Evolutionary conservation across 345 rosid species (phyloP).

Genomic region (Firmiana major): DNA sequence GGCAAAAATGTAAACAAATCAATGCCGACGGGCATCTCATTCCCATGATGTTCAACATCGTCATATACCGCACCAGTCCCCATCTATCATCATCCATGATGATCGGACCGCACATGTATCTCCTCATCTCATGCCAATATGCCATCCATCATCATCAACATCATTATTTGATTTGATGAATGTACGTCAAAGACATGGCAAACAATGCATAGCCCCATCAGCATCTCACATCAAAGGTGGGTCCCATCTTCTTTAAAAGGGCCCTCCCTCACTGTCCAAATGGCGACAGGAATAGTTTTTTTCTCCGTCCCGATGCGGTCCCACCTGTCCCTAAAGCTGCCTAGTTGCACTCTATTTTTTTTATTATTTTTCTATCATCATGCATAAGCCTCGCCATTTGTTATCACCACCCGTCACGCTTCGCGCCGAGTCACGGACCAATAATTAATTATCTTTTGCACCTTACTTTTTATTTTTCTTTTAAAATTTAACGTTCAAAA

Average conservation of each 20-base stretch:
- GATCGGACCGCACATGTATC: background rate
- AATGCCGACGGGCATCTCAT: background rate
- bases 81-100: background rate
- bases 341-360: background rate
- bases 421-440: background rate
- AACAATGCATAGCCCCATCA: background rate
- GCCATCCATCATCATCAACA: background rate
- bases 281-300: background rate
- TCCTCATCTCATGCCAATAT: background rate
- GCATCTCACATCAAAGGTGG: constrained; percentile 11
- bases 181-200: background rate
- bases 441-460: background rate
- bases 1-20: background rate
- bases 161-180: background rate
- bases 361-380: background rate
- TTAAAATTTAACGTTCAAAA: background rate
- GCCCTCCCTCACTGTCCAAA: background rate
- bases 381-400: background rate
- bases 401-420: background rate
- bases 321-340: background rate
- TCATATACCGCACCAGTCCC: background rate
- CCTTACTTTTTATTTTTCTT: background rate
- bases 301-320: background rate
- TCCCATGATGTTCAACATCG: background rate
- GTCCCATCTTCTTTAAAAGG: background rate